Evolutionary conservation across 805 yeast species (phyloP).

Genomic region (Lachancea sp.): DNA sequence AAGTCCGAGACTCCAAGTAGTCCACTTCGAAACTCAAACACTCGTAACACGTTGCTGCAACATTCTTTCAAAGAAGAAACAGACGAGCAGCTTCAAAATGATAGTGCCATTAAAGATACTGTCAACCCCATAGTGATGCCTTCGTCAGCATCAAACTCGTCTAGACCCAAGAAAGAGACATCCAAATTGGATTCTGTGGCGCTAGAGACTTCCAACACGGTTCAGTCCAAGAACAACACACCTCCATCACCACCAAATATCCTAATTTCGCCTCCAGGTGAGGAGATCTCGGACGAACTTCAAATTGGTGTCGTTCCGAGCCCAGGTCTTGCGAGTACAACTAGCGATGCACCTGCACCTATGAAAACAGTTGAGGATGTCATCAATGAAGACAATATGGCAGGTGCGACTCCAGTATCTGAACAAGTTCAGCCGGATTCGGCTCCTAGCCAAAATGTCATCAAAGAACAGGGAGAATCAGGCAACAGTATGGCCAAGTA

Average conservation of each 20-base stretch:
- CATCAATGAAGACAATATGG: background rate
- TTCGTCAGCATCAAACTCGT: background rate
- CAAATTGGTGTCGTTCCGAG: background rate
- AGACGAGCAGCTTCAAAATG: conserved; percentile 20
- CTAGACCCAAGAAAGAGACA: background rate
- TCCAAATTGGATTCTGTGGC: background rate
- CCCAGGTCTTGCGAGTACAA: background rate
- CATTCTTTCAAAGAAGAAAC: conserved; percentile 23
- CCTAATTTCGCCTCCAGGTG: conserved; percentile 3
- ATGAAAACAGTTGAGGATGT: conserved; percentile 5
- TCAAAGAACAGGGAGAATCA: background rate
- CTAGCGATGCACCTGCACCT: background rate
- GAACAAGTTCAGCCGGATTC: background rate
- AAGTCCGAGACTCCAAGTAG: background rate
- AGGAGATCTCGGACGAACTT: background rate
- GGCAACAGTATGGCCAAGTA: conserved; percentile 41
- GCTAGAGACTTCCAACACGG: background rate
- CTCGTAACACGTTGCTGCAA: conserved; percentile 17
- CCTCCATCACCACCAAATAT: conserved; percentile 2
- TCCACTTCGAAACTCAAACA: background rate
- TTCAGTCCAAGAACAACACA: background rate
- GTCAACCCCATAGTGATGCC: conserved; percentile 11
- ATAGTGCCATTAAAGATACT: conserved; percentile 5
- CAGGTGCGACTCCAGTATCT: background rate
- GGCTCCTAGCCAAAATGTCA: background rate